Evolutionary conservation across 2,329 filamentous ascomycete genomes (phyloP), one percentile per base, ranked within the genome.

Genomic region (Colletotrichum tamarilloi): DNA sequence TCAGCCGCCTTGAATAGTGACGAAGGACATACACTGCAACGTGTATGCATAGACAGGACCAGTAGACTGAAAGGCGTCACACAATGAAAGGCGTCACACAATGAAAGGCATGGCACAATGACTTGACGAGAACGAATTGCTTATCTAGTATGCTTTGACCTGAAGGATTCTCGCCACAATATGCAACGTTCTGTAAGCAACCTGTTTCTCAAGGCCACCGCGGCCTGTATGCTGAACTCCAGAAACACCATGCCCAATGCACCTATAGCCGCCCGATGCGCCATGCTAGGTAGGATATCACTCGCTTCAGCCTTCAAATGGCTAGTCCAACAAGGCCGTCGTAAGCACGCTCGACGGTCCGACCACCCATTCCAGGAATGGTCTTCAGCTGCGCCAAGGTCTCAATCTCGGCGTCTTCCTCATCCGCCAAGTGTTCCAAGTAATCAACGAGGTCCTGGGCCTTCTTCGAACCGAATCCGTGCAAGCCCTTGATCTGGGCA

Each of bases 401-500:
- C 75, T 82, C 83, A 46, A 92, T 85, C 26, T 78, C 78, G 0
- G 82, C 82, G 4, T 81, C 82, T 5, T 84, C 84, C 9, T 83
- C 83, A 38, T 86, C 82, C 9, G 79, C 80, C 72, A 84, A 81
- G 24, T 85, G 77, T 57, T 87, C 86, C n/a, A 92, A 79, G 74
- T 87, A 87, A 62, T 90, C 87, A 5, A 92, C 86, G 42, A 92
- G 80, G 75, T 91, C 90, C 55, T 85, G 83, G 0, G 93, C 93
- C 80, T 92, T 93, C 84, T 94, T 95, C 1, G 90, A 86, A 0
- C 93, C 93, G 12, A 95, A 91, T 2, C 93, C 93, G 52, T 91
- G 90, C 1, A 95, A 85, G 3, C 89, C 84, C 77, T 88, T 89
- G 81, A 95, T 95, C 78, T 89, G 86, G 16, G 84, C 84, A 22